phyloP scores from a whole-genome alignment of 2,329 filamentous ascomycete species.

The Ascochyta fabae region DNA sequence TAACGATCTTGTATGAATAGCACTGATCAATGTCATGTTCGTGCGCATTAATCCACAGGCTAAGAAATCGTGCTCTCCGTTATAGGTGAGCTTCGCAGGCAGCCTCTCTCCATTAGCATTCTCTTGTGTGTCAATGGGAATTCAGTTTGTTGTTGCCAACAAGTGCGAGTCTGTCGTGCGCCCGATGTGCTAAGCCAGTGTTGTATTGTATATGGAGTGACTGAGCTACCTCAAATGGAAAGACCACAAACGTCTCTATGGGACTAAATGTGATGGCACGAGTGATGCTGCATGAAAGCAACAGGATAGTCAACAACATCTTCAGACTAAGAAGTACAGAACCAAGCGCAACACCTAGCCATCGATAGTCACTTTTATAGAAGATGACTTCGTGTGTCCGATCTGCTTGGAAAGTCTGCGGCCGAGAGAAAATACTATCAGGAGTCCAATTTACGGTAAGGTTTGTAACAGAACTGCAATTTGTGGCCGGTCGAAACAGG shows the following conservation, averaged over 20 bases:
- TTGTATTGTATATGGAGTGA: neutral
- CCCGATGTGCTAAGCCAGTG: neutral
- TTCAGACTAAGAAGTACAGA: constrained; percentile 1
- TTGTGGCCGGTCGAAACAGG: constrained; percentile 3
- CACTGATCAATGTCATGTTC: too few relatives aligned
- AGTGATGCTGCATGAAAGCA: neutral
- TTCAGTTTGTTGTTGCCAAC: constrained; percentile 1
- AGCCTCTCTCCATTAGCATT: neutral
- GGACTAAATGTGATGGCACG: neutral
- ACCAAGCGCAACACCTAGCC: constrained; percentile 2
- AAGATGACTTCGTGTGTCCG: constrained; percentile 9
- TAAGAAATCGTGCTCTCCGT: too few relatives aligned
- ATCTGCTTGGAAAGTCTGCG: neutral
- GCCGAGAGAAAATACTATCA: neutral
- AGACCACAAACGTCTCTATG: constrained; percentile 4
- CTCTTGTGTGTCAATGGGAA: neutral
- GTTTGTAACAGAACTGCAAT: constrained; percentile 5
- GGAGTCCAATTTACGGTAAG: neutral
- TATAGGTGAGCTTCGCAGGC: too few relatives aligned
- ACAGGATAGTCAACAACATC: neutral
- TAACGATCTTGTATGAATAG: too few relatives aligned
- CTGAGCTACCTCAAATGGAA: neutral
- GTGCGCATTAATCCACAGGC: too few relatives aligned
- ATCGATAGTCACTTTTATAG: constrained; percentile 10
- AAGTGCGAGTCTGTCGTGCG: neutral